Percentiles rank a stretch among this genome's conserved stretches.
phyloP scores from a whole-genome alignment of 257 asterid species.

The Phtheirospermum japonicum region DNA sequence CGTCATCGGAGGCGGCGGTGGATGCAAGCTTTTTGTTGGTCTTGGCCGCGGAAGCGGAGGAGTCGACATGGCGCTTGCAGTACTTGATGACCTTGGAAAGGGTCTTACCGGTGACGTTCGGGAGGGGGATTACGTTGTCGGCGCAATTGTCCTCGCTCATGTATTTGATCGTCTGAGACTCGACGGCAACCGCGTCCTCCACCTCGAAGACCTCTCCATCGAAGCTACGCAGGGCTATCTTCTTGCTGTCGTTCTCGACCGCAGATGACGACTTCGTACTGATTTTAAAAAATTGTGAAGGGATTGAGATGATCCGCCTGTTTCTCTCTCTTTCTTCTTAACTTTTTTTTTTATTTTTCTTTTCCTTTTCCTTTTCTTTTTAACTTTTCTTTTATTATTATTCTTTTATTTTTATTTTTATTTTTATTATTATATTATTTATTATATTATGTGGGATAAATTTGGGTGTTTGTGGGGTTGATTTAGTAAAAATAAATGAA shows the following conservation, averaged over 20 bases:
- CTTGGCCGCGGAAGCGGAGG: constrained; percentile 3
- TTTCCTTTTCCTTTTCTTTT: too few species aligned
- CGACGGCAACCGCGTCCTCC: constrained; percentile 36
- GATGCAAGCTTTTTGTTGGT: constrained; percentile 25
- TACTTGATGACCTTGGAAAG: constrained; percentile 49
- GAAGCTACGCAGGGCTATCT: constrained; percentile 36
- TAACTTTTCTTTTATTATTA: too few species aligned
- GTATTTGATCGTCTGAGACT: constrained; percentile 44
- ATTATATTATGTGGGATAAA: too few species aligned
- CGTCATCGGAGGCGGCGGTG: constrained; percentile 33
- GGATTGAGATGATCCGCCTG: too few species aligned
- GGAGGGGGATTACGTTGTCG: constrained; percentile 36
- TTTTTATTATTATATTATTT: too few species aligned
- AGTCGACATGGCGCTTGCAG: constrained; percentile 37
- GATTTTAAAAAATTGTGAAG: too few species aligned
- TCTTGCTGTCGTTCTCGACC: constrained; percentile 22
- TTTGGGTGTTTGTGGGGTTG: too few species aligned
- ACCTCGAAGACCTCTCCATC: constrained; percentile 43
- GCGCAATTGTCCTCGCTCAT: constrained; percentile 47
- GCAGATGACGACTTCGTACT: constrained; percentile 23
- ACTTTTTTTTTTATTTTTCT: too few species aligned
- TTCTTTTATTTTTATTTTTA: too few species aligned
- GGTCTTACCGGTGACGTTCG: constrained; percentile 37
- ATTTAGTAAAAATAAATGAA: too few species aligned
- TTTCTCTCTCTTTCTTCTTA: too few species aligned